A percentile compares a stretch with the other conserved stretches of the same genome.
Evolutionary conservation across 2,329 filamentous ascomycete genomes (phyloP).

Genomic region (Macrophomina tecta): DNA sequence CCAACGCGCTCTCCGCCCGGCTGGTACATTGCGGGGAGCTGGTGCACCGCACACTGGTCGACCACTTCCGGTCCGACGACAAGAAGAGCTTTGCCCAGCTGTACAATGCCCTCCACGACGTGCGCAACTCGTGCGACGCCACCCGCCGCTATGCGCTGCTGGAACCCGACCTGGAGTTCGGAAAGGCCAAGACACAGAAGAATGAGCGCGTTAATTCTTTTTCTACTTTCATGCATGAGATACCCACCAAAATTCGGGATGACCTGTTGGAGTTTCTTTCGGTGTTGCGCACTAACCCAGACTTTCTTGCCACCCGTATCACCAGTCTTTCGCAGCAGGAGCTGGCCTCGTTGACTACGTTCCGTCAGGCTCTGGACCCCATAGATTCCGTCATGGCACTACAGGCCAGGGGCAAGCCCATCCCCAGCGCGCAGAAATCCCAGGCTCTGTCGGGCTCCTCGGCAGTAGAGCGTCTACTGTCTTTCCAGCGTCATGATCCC

Average conservation of each 20-base stretch:
- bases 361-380: constrained; percentile 78
- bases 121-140: constrained; percentile 77
- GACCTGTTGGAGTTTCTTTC: constrained; percentile 80
- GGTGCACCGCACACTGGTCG: constrained; percentile 75
- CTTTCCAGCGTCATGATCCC: constrained; percentile 87
- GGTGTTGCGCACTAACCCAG: constrained; percentile 82
- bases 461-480: constrained; percentile 81
- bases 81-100: constrained; percentile 76
- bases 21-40: constrained; percentile 76
- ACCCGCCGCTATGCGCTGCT: constrained; percentile 72
- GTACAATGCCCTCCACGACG: constrained; percentile 79
- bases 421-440: constrained; percentile 54
- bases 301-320: constrained; percentile 85
- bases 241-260: constrained; percentile 76
- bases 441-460: constrained; percentile 59
- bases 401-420: constrained; percentile 59
- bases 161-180: constrained; percentile 72
- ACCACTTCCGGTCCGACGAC: constrained; percentile 79
- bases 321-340: constrained; percentile 77
- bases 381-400: constrained; percentile 83
- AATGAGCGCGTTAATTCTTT: constrained; percentile 54
- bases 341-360: constrained; percentile 76
- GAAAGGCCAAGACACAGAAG: constrained; percentile 44
- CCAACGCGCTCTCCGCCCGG: constrained; percentile 75
- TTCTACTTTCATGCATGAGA: constrained; percentile 64